Percentiles rank a stretch among this genome's conserved stretches.
Evolutionary conservation across 345 rosid genomes (phyloP).

Genomic region (Corchorus capsularis): DNA sequence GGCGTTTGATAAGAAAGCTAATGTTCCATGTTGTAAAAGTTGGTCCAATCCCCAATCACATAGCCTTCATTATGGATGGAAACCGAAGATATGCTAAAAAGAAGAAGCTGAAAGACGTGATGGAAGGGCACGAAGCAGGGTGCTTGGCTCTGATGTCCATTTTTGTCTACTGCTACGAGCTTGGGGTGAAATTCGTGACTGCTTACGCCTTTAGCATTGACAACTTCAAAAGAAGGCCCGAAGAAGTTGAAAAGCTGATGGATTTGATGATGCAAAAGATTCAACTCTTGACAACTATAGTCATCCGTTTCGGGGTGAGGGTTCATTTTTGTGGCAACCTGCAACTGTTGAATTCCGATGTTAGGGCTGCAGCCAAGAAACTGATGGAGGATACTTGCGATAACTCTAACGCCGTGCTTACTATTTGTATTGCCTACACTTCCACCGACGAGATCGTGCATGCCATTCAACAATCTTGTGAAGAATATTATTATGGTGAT

Average conservation of each 20-base stretch:
- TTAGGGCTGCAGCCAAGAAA: neutral
- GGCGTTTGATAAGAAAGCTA: neutral
- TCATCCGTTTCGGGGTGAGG: slow-evolving; percentile 33
- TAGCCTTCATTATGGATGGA: slow-evolving; percentile 9
- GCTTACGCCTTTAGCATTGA: slow-evolving; percentile 60
- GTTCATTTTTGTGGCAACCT: slow-evolving; percentile 15
- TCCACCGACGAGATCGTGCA: slow-evolving; percentile 40
- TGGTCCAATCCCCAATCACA: slow-evolving; percentile 9
- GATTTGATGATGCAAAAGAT: slow-evolving; percentile 45
- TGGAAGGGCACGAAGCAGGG: neutral
- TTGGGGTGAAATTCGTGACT: slow-evolving; percentile 48
- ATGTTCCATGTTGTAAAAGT: neutral
- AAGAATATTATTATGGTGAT: neutral
- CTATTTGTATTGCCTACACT: slow-evolving; percentile 13
- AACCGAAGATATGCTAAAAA: slow-evolving; percentile 3
- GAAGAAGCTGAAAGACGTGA: neutral
- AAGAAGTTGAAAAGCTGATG: slow-evolving; percentile 50
- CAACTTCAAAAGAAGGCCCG: slow-evolving; percentile 51
- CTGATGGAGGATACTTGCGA: neutral
- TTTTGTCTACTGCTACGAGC: slow-evolving; percentile 21
- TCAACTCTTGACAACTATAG: slow-evolving; percentile 30
- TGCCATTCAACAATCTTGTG: slow-evolving; percentile 43
- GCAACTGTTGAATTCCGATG: neutral
- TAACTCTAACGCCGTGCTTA: neutral
- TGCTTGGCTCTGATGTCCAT: neutral